Base-by-base conservation (phyloP, 805 yeast genomes). In the Candida hispaniensis region DNA sequence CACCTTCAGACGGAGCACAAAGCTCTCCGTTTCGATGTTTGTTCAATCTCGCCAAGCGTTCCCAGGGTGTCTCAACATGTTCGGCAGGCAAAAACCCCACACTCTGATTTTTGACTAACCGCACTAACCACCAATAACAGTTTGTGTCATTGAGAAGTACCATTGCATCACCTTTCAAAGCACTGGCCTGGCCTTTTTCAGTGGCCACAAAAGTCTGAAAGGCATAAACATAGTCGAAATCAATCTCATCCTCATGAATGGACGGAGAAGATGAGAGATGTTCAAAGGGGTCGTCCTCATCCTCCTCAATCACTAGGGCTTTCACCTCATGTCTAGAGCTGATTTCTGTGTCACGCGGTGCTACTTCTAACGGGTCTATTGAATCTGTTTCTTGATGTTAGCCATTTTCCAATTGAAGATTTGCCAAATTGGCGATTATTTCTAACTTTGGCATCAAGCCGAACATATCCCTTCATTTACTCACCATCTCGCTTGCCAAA, bases 31-130 rank as follows among this genome's bases (percentile, higher is more conserved):
- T 88, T 46, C 82, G 77, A 72, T 88, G 82, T 57, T 94, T 81
- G 54, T 91, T 91, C 24, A 86, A 63, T 39, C 97, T 66, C 0
- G 98, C 98, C 36, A 91, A 59, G 40, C 97, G 64, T 57, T 91
- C 98, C 29, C 75, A 79, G 42, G 81, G 85, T 0, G 94, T 82
- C 56, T 91, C 98, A 21, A 91, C 60, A 40, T 91, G 73, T 54
- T 91, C 98, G 1, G 96, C 97, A 1, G 98, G 98, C 2, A 93
- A 93, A 61, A 86, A 91, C 1, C 98, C 98, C 35, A 88, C 74
- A 45, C 74, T 68, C 3, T 75, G 75, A 51, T 75, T 79, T 27
- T 52, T 56, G 25, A 63, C 62, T 41, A 65, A 53, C 48, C 69
- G 55, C 46, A 91, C 88, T 7, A 88, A 63, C 97, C 98, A 91